Conservation (phyloP, 148 eudicot species). For the Bassia scoparia region DNA sequence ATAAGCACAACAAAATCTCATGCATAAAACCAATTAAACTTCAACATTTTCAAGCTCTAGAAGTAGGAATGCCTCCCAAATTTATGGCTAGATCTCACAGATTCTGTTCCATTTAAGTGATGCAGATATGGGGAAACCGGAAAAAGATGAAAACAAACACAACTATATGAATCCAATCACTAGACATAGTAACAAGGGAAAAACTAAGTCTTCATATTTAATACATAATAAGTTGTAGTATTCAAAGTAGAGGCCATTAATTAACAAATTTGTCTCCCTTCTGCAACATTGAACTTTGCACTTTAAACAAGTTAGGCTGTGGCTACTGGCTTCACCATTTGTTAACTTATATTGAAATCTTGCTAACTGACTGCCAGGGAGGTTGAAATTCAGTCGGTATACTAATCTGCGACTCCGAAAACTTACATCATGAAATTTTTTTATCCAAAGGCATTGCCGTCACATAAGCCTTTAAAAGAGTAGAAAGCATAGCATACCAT, state of each 20-base stretch:
- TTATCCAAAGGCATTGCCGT: not conserved
- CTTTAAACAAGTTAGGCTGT: too few species aligned
- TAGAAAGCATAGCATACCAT: conserved; percentile 40
- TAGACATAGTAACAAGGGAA: not conserved
- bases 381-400: not conserved
- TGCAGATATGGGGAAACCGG: not conserved
- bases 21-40: not conserved
- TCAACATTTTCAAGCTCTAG: not conserved
- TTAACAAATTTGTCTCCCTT: not conserved
- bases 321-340: too few species aligned
- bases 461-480: not conserved
- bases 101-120: not conserved
- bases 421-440: not conserved
- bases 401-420: not conserved
- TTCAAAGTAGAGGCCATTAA: not conserved
- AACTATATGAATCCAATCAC: not conserved
- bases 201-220: not conserved
- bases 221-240: not conserved
- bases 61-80: not conserved
- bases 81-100: not conserved
- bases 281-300: not conserved
- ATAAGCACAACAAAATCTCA: not conserved
- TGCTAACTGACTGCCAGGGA: too few species aligned
- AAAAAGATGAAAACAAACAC: not conserved
- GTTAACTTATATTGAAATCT: too few species aligned